Conservation (phyloP, 1,284 basidiomycete species). For the Microbotryum intermedium region DNA sequence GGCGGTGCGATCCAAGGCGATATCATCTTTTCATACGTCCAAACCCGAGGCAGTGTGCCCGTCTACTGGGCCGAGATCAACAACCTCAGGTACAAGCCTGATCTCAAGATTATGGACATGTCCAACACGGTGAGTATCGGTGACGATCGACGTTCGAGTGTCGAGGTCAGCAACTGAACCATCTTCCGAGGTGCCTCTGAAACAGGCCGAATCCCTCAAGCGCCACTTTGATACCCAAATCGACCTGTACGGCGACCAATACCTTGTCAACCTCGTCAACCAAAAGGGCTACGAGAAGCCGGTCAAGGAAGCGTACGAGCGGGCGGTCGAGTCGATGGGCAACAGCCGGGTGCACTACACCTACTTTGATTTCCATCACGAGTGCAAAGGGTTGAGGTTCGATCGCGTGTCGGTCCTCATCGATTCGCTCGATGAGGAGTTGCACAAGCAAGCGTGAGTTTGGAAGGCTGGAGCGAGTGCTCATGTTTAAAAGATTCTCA, state of each 20-base stretch:
- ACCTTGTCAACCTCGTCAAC: conserved; percentile 87
- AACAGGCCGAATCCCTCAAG: conserved; percentile 61
- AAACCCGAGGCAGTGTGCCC: conserved; percentile 88
- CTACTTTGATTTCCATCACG: conserved; percentile 97
- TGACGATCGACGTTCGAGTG: not conserved
- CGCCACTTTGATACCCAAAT: conserved; percentile 70
- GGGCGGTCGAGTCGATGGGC: conserved; percentile 48
- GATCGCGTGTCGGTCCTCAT: conserved; percentile 80
- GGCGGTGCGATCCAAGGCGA: conserved; percentile 44
- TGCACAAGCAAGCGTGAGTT: conserved; percentile 61
- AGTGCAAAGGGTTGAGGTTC: conserved; percentile 93
- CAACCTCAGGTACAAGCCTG: conserved; percentile 92
- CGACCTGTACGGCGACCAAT: conserved; percentile 67
- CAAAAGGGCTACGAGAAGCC: conserved; percentile 91
- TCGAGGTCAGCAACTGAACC: not conserved
- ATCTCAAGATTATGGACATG: conserved; percentile 90
- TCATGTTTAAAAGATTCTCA: not conserved
- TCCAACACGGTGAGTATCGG: conserved; percentile 58
- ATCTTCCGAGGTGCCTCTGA: not conserved
- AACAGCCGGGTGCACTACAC: conserved; percentile 61
- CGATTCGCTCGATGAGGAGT: conserved; percentile 63
- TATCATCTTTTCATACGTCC: conserved; percentile 62
- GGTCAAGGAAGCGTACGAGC: conserved; percentile 92
- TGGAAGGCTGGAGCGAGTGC: not conserved
- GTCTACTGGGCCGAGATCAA: conserved; percentile 97